Percentiles rank a stretch among this genome's conserved stretches.
phyloP scores from a whole-genome alignment of 352 stramenopile species.

The Phytophthora nicotianae region DNA sequence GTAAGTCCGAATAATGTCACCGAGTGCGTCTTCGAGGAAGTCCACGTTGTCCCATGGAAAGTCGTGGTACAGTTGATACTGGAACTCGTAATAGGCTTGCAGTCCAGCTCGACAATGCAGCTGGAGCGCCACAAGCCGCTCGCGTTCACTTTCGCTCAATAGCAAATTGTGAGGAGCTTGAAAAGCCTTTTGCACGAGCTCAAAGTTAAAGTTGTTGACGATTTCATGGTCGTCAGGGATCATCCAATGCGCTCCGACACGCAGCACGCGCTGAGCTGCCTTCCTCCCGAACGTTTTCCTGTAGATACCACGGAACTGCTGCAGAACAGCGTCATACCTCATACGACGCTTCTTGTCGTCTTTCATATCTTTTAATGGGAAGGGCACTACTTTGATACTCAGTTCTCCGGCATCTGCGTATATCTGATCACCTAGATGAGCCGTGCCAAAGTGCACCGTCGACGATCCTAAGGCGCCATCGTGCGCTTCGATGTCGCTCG shows the following conservation, averaged over 20 bases:
- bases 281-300: slow-evolving; percentile 56
- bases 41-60: slow-evolving; percentile 46
- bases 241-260: slow-evolving; percentile 78
- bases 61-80: slow-evolving; percentile 64
- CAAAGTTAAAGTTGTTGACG: slow-evolving; percentile 75
- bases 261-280: slow-evolving; percentile 54
- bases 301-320: slow-evolving; percentile 63
- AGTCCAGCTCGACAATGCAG: slow-evolving; percentile 65
- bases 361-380: slow-evolving; percentile 33
- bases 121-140: slow-evolving; percentile 37
- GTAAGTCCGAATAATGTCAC: slow-evolving; percentile 37
- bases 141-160: slow-evolving; percentile 15
- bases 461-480: slow-evolving; percentile 29
- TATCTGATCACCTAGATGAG: slow-evolving; percentile 63
- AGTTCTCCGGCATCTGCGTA: slow-evolving; percentile 50
- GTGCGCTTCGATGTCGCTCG: slow-evolving; percentile 43
- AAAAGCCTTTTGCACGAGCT: slow-evolving; percentile 44
- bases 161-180: neutral
- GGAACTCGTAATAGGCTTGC: slow-evolving; percentile 71
- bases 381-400: slow-evolving; percentile 37
- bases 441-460: slow-evolving; percentile 54
- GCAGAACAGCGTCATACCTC: slow-evolving; percentile 31
- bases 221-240: slow-evolving; percentile 81
- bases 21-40: slow-evolving; percentile 45
- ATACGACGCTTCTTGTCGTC: slow-evolving; percentile 5